A percentile compares a stretch with the other conserved stretches of the same genome.
phyloP scores from a whole-genome alignment of 768 basidiomycete genomes.

The Baorangia bicolor region DNA sequence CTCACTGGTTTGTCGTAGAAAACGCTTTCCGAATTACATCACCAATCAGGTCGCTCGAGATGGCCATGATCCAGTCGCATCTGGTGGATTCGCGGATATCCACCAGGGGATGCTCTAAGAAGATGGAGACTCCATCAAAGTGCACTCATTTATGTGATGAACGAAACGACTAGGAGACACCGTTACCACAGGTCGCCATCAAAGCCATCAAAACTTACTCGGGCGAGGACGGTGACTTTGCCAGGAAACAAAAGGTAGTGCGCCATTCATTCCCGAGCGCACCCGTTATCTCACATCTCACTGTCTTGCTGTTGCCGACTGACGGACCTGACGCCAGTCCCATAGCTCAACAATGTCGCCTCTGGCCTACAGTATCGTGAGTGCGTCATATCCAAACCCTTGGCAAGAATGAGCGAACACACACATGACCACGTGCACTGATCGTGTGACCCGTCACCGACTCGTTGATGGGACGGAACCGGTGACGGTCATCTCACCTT shows the following conservation, averaged over 20 bases:
- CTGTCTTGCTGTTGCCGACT: background rate
- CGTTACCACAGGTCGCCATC: conserved; percentile 1
- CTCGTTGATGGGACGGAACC: no score
- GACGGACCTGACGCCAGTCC: background rate
- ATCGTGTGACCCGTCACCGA: no score
- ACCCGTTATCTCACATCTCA: background rate
- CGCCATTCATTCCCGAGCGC: background rate
- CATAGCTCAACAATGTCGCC: conserved; percentile 1
- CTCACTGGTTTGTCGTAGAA: background rate
- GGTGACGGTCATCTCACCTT: no score
- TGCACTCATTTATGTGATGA: background rate
- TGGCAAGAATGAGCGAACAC: no score
- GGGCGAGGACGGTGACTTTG: background rate
- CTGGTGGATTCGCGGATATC: conserved; percentile 10
- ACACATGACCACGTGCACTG: no score
- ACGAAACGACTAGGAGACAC: background rate
- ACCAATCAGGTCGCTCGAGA: background rate
- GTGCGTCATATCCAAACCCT: background rate
- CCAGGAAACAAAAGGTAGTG: conserved; percentile 9
- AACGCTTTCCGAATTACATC: background rate
- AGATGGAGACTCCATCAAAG: background rate
- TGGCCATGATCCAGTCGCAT: background rate
- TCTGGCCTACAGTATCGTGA: conserved; percentile 4
- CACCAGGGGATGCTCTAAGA: background rate
- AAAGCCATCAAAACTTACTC: conserved; percentile 9